phyloP scores from a whole-genome alignment of 1,139 yeast species.

The Diutina scorzettiae region DNA sequence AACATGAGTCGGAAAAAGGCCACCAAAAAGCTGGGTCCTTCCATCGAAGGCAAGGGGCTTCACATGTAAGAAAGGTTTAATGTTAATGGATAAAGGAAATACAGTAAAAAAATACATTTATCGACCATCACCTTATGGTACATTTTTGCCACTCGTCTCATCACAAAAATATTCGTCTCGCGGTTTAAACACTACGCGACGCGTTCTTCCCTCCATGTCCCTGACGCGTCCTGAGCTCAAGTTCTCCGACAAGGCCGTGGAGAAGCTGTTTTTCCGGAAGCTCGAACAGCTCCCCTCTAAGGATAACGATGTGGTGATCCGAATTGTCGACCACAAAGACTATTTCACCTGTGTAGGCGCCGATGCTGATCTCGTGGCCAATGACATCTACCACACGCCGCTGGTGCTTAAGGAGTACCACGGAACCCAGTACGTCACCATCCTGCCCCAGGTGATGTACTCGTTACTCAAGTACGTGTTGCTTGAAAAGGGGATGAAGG shows the following conservation, averaged over 20 bases:
- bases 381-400: conserved; percentile 67
- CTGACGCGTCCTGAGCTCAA: conserved; percentile 62
- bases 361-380: conserved; percentile 82
- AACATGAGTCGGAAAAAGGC: conserved; percentile 28
- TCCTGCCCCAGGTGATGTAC: conserved; percentile 63
- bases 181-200: no score
- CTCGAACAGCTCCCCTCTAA: conserved; percentile 40
- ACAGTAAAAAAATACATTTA: no score
- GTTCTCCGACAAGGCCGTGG: conserved; percentile 53
- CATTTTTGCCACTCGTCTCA: no score
- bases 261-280: conserved; percentile 50
- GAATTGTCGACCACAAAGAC: conserved; percentile 67
- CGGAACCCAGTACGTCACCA: conserved; percentile 49
- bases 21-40: conserved; percentile 56
- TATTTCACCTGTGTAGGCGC: conserved; percentile 63
- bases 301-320: conserved; percentile 30
- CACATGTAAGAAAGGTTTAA: conserved; percentile 21
- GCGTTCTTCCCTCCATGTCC: no score
- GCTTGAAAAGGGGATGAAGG: conserved; percentile 56
- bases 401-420: conserved; percentile 52
- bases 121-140: no score
- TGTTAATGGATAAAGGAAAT: not conserved
- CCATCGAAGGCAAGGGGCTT: conserved; percentile 67
- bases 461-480: conserved; percentile 53
- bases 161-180: no score